A percentile compares a stretch with the other conserved stretches of the same genome.
Evolutionary conservation across 352 stramenopile genomes (phyloP).

Genomic region (Aphanomyces astaci): DNA sequence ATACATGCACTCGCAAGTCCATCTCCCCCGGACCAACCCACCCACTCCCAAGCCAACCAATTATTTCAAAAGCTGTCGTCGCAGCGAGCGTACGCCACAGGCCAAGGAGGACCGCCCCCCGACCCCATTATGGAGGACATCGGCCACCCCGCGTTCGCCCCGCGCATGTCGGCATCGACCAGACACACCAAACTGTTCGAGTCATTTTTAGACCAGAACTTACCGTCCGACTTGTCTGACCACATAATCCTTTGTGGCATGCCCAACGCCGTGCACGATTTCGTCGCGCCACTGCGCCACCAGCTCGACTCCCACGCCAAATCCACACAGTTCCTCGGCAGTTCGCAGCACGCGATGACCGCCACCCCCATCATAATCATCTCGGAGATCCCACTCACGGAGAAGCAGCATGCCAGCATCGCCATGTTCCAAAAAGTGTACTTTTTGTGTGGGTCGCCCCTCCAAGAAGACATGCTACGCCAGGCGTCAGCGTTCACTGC

Average conservation of each 20-base stretch:
- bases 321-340: background rate
- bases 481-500: slow-evolving; percentile 47
- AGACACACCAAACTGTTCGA: background rate
- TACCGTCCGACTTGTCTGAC: slow-evolving; percentile 29
- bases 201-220: background rate
- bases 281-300: slow-evolving; percentile 46
- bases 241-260: slow-evolving; percentile 61
- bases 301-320: background rate
- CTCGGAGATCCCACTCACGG: background rate
- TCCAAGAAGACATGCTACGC: slow-evolving; percentile 51
- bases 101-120: too few species aligned
- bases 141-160: too few species aligned
- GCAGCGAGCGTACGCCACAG: too few species aligned
- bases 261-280: slow-evolving; percentile 47
- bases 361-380: slow-evolving; percentile 26
- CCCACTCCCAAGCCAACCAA: too few species aligned
- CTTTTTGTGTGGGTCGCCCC: slow-evolving; percentile 56
- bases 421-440: slow-evolving; percentile 29
- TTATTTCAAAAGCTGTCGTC: too few species aligned
- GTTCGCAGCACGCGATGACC: background rate
- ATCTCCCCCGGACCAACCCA: too few species aligned
- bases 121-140: too few species aligned
- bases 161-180: too few species aligned
- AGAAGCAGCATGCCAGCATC: slow-evolving; percentile 22
- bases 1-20: too few species aligned